phyloP scores from a whole-genome alignment of 805 yeast genomes.

The Crinitomyces ghanaensis region DNA sequence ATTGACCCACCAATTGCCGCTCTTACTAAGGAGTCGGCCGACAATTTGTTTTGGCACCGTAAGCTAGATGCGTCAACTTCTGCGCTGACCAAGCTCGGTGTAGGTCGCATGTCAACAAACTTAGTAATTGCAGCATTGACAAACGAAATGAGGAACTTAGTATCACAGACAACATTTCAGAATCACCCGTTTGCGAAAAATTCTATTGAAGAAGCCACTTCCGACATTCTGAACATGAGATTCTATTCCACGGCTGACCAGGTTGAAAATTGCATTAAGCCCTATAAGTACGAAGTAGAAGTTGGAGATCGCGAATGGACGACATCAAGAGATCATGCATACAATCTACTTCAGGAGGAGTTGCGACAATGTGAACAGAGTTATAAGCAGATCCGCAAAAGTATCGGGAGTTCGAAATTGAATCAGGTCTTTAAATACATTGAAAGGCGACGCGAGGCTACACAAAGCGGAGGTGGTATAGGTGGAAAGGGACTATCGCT shows the following conservation, averaged over 20 bases:
- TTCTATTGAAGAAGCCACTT: slow-evolving; percentile 77
- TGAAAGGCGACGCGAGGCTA: slow-evolving; percentile 18
- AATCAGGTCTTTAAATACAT: slow-evolving; percentile 68
- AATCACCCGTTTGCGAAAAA: slow-evolving; percentile 80
- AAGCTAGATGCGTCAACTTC: slow-evolving; percentile 78
- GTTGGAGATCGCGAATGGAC: slow-evolving; percentile 94
- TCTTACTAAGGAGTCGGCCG: slow-evolving; percentile 44
- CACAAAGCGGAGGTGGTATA: too few relatives aligned
- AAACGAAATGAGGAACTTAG: slow-evolving; percentile 63
- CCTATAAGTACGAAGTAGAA: slow-evolving; percentile 94
- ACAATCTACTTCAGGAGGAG: slow-evolving; percentile 68
- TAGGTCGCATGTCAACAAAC: slow-evolving; percentile 81
- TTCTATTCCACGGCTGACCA: slow-evolving; percentile 93
- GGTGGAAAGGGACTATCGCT: neutral
- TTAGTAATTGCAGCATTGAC: slow-evolving; percentile 71
- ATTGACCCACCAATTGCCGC: slow-evolving; percentile 42
- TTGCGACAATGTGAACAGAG: slow-evolving; percentile 66
- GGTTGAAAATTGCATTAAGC: slow-evolving; percentile 96
- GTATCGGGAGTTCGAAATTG: slow-evolving; percentile 76
- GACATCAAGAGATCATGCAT: slow-evolving; percentile 66
- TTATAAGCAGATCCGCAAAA: slow-evolving; percentile 44
- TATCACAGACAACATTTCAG: slow-evolving; percentile 61
- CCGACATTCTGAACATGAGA: slow-evolving; percentile 61
- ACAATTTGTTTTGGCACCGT: slow-evolving; percentile 77
- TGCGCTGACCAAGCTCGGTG: slow-evolving; percentile 80